These are phyloP conservation scores for Russula dissimulans DNA, from an alignment of 768 basidiomycete genomes.

Conservation along the genomic window DNA sequence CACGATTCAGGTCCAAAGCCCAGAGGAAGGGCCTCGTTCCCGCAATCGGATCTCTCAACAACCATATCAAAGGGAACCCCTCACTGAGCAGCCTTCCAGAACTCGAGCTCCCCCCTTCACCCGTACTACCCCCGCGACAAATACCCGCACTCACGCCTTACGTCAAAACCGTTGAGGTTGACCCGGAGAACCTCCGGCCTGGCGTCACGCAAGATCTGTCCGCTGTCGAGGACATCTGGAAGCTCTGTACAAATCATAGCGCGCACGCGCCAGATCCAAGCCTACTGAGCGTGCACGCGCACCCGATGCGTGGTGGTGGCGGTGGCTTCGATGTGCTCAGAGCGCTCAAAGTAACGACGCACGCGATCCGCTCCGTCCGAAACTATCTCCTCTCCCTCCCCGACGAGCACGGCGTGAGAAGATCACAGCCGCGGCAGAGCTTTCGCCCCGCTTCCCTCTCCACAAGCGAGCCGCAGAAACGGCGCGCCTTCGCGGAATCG, in stretches of 20 bases:
- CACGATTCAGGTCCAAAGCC: conserved; percentile 36
- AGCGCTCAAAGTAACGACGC: conserved; percentile 69
- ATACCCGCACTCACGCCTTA: conserved; percentile 41
- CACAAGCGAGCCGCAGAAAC: conserved; percentile 29
- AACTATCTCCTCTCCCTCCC: conserved; percentile 79
- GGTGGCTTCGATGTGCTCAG: conserved; percentile 52
- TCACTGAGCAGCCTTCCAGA: conserved; percentile 37
- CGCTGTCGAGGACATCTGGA: conserved; percentile 56
- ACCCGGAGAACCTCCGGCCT: conserved; percentile 70
- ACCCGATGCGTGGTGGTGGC: not conserved
- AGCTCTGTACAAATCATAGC: conserved; percentile 27
- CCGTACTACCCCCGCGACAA: conserved; percentile 40
- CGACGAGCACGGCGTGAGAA: conserved; percentile 37
- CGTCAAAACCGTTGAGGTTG: conserved; percentile 58
- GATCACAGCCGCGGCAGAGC: conserved; percentile 29
- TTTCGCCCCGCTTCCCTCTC: conserved; percentile 46
- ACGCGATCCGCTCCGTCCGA: conserved; percentile 70
- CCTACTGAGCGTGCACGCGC: conserved; percentile 6
- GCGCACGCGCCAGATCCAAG: not conserved
- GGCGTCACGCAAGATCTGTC: conserved; percentile 69
- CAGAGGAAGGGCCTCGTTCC: conserved; percentile 55
- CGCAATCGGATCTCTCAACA: conserved; percentile 52
- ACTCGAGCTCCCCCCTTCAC: conserved; percentile 65
- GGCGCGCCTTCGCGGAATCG: conserved; percentile 27
- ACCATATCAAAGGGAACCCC: conserved; percentile 26